Evolutionary conservation across 2,329 filamentous ascomycete genomes (phyloP).

Genomic region (Chrysosporium keratinophilum): DNA sequence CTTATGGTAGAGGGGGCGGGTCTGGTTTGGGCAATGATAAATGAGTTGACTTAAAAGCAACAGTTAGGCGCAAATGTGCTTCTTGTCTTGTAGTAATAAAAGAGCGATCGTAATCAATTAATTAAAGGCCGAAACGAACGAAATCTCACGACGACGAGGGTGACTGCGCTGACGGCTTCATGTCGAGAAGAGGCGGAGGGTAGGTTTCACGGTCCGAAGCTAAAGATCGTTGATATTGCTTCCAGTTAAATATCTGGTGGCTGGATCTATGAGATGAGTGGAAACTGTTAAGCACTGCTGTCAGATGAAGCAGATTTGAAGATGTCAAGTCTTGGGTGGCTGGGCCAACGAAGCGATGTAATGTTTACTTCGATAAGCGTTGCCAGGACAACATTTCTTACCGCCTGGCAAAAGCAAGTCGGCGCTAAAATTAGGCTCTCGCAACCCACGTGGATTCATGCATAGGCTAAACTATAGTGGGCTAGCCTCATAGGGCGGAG

Average conservation of each 20-base stretch:
- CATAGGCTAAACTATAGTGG: neutral
- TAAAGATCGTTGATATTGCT: neutral
- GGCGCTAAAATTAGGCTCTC: constrained; percentile 4
- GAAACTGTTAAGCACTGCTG: neutral
- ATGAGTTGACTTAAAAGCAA: neutral
- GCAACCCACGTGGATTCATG: neutral
- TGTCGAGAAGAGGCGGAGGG: neutral
- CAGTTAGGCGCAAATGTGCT: neutral
- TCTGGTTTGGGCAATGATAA: neutral
- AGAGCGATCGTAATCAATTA: neutral
- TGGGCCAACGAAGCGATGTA: constrained; percentile 29
- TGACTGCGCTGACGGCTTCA: neutral
- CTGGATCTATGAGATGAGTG: constrained; percentile 3
- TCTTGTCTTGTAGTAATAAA: neutral
- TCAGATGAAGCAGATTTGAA: neutral
- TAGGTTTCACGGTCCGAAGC: neutral
- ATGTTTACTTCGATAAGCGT: constrained; percentile 31
- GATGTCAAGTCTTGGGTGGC: constrained; percentile 23
- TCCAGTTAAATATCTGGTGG: neutral
- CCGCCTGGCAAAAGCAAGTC: constrained; percentile 19
- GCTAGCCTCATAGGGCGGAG: neutral
- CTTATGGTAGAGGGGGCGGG: neutral
- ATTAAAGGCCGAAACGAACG: constrained; percentile 1
- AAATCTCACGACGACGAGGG: constrained; percentile 5
- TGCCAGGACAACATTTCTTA: constrained; percentile 27